Evolutionary conservation across 345 rosid genomes (phyloP).

Genomic region (Cochlearia excelsa): DNA sequence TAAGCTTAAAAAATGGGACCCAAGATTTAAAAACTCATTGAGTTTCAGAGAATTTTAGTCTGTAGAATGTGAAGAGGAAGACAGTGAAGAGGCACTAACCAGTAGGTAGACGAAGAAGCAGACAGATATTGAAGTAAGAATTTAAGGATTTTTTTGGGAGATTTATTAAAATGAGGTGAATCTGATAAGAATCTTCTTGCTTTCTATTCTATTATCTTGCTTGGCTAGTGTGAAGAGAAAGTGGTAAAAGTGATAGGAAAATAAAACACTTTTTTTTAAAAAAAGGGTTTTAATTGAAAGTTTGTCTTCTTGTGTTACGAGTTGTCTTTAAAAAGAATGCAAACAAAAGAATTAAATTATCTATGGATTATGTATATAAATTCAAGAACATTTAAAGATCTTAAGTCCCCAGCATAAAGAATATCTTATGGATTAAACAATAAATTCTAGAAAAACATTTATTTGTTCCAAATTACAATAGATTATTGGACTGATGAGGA

Average conservation of each 20-base stretch:
- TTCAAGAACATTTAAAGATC: background rate
- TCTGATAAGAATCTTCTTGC: background rate
- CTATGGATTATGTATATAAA: background rate
- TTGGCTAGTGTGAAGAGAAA: slow-evolving; percentile 23
- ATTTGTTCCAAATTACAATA: no score
- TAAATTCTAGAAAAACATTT: no score
- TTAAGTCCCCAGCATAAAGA: background rate
- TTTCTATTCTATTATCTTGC: background rate
- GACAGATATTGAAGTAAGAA: slow-evolving; percentile 9
- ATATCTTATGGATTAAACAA: no score
- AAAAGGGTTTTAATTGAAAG: slow-evolving; percentile 19
- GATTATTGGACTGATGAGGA: no score
- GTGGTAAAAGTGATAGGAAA: slow-evolving; percentile 15
- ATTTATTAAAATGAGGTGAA: background rate
- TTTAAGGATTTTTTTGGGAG: slow-evolving; percentile 2
- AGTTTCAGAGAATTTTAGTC: slow-evolving; percentile 2
- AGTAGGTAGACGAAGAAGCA: slow-evolving; percentile 15
- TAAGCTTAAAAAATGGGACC: slow-evolving; percentile 31
- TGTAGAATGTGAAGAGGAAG: slow-evolving; percentile 27
- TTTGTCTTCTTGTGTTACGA: slow-evolving; percentile 31
- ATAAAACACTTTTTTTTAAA: background rate
- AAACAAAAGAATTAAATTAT: slow-evolving; percentile 15
- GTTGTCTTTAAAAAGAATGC: slow-evolving; percentile 19
- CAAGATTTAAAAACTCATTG: slow-evolving; percentile 17
- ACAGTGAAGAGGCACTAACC: slow-evolving; percentile 36